These are phyloP conservation scores for Penicillium griseofulvum DNA, from an alignment of 2,329 filamentous ascomycete genomes.

Conservation along the genomic window DNA sequence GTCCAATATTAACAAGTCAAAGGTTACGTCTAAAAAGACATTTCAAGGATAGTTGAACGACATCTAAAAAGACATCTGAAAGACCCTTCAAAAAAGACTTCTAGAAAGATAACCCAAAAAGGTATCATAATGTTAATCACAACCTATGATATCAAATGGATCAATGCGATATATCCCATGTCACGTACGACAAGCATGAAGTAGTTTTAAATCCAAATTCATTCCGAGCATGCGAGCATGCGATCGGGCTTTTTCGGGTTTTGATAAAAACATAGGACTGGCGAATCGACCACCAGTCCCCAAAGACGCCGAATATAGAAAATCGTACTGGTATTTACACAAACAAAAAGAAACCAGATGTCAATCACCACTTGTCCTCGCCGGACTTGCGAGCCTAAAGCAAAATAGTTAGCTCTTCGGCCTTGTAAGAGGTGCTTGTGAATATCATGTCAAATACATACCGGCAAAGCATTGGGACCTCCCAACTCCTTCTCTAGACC, in stretches of 20 bases:
- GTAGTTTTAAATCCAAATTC: slow-evolving; percentile 7
- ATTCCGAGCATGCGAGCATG: slow-evolving; percentile 13
- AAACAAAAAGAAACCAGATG: slow-evolving; percentile 28
- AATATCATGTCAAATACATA: slow-evolving; percentile 46
- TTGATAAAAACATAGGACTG: slow-evolving; percentile 15
- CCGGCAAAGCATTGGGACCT: slow-evolving; percentile 63
- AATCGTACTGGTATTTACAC: slow-evolving; percentile 43
- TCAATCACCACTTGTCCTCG: slow-evolving; percentile 35
- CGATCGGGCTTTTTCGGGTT: slow-evolving; percentile 14
- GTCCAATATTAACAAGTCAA: not conserved
- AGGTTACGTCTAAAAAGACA: not conserved
- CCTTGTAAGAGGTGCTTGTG: not conserved
- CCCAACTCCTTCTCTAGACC: slow-evolving; percentile 74
- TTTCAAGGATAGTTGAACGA: not conserved
- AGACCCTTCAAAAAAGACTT: not conserved
- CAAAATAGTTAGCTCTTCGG: slow-evolving; percentile 12
- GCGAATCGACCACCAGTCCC: slow-evolving; percentile 22
- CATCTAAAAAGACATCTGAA: too few relatives aligned
- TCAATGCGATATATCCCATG: not conserved
- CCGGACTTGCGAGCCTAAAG: slow-evolving; percentile 39
- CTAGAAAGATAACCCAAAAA: not conserved
- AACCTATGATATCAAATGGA: not conserved
- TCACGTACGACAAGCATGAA: not conserved
- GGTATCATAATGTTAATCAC: not conserved
- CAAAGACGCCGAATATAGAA: slow-evolving; percentile 33